Evolutionary conservation across 176 grass and related monocot genomes (phyloP).

Genomic region (Musa itinerans): DNA sequence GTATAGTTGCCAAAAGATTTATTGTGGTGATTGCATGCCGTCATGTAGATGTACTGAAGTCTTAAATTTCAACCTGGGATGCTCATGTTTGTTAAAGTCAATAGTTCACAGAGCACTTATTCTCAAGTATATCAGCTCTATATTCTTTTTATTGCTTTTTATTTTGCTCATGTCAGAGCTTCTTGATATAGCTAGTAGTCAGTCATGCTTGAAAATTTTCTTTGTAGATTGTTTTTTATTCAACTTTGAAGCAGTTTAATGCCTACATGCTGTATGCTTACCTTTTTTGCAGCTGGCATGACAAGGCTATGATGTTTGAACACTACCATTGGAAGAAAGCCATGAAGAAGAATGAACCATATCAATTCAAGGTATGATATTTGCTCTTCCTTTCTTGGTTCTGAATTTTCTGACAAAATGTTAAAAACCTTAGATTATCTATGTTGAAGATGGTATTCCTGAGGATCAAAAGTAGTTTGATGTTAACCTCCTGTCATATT

Average conservation of each 20-base stretch:
- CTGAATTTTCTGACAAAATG: not conserved
- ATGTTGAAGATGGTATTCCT: not conserved
- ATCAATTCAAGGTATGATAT: conserved; percentile 2
- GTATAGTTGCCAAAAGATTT: too few relatives aligned
- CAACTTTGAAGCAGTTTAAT: not conserved
- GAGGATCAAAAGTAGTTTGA: not conserved
- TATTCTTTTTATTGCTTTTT: not conserved
- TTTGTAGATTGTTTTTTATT: not conserved
- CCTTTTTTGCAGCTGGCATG: conserved; percentile 29
- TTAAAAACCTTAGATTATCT: not conserved
- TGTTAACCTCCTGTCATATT: too few relatives aligned
- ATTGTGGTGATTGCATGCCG: too few relatives aligned
- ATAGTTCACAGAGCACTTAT: not conserved
- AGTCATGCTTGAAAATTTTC: not conserved
- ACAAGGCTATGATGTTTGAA: conserved; percentile 35
- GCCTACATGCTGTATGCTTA: not conserved
- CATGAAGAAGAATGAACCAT: conserved; percentile 30
- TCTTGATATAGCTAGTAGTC: too few relatives aligned
- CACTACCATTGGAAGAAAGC: conserved; percentile 37
- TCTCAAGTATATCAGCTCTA: not conserved
- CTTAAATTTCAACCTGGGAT: not conserved
- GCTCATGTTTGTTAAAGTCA: not conserved
- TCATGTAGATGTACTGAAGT: too few relatives aligned
- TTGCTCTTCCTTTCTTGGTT: not conserved
- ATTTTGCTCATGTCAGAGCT: not conserved